Percentiles rank a stretch among this genome's conserved stretches.
phyloP scores from a whole-genome alignment of 2,329 filamentous ascomycete species.

The Passalora sequoiae region DNA sequence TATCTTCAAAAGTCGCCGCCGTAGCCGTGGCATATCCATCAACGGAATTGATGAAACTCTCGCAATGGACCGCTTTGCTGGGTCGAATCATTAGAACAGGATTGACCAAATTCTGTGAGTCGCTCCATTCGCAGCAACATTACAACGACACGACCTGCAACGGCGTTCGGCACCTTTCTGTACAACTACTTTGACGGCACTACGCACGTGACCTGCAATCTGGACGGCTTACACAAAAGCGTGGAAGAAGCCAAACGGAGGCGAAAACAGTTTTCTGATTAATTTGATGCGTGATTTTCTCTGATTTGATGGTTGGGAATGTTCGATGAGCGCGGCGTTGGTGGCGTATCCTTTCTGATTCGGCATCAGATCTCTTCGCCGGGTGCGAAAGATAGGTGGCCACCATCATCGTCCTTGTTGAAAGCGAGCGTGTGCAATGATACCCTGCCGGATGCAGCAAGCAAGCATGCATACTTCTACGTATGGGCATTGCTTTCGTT shows the following conservation, averaged over 20 bases:
- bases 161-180: conserved; percentile 6
- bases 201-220: background rate
- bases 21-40: conserved; percentile 21
- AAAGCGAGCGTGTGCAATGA: too few species aligned
- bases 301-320: too few species aligned
- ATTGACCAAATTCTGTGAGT: conserved; percentile 1
- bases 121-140: background rate
- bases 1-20: conserved; percentile 19
- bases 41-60: conserved; percentile 18
- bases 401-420: too few species aligned
- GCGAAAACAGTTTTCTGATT: background rate
- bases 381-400: too few species aligned
- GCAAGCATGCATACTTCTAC: too few species aligned
- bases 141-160: conserved; percentile 1
- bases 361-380: too few species aligned
- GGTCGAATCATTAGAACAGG: conserved; percentile 1
- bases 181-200: conserved; percentile 3
- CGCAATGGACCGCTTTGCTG: conserved; percentile 15
- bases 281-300: background rate
- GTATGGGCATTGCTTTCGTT: too few species aligned
- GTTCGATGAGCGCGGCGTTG: too few species aligned
- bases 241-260: background rate
- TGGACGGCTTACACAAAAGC: background rate
- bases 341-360: too few species aligned
- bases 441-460: too few species aligned